Conservation (phyloP, 345 rosid species). For the Populus davidiana region DNA sequence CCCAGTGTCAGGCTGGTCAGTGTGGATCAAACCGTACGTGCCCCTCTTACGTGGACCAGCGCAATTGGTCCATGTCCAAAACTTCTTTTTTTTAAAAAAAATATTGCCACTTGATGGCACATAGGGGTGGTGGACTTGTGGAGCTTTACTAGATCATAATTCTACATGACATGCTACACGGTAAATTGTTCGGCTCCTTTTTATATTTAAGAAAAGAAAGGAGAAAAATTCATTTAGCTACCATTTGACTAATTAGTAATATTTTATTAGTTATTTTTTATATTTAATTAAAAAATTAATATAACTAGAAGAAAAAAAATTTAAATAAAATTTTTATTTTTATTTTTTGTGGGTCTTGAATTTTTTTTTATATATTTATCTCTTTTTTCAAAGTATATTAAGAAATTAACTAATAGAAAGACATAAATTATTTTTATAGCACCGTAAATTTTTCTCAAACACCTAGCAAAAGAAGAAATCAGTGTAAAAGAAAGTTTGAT, state of each 20-base stretch:
- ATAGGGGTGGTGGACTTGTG: no score
- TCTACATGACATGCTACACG: background rate
- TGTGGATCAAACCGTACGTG: background rate
- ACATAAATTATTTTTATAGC: no score
- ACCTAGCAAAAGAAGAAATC: background rate
- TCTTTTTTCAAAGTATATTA: fast-evolving
- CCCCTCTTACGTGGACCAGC: background rate
- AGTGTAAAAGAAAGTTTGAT: background rate
- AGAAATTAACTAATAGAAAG: no score
- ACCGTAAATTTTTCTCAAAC: no score
- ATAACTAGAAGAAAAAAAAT: no score
- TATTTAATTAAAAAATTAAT: no score
- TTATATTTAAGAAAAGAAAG: background rate
- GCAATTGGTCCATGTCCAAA: conserved; percentile 2
- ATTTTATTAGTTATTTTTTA: no score
- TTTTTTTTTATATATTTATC: no score
- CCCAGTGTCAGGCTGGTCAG: background rate
- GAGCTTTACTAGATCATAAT: background rate
- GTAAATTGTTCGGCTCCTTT: background rate
- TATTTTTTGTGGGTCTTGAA: no score
- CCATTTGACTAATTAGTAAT: no score
- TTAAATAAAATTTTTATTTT: no score
- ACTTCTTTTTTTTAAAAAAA: background rate
- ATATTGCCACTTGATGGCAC: no score
- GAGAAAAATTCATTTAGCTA: background rate